A percentile compares a stretch with the other conserved stretches of the same genome.
Conservation (phyloP, 2,329 filamentous ascomycete species). For the Botrytis hyacinthi region DNA sequence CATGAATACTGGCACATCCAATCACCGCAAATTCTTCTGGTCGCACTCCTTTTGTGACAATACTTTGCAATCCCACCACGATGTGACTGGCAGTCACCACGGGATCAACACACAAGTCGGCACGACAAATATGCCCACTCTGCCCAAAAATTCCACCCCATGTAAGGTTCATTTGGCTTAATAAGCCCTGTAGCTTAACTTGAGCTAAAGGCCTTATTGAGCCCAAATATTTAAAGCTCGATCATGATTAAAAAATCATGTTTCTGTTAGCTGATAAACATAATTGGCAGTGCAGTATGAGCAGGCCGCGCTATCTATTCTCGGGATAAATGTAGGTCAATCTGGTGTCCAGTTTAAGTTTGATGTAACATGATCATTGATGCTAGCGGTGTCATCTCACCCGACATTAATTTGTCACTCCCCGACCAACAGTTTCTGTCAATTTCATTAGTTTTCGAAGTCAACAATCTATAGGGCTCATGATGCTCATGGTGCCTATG, state of each 20-base stretch:
- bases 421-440: too few relatives aligned
- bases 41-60: constrained; percentile 42
- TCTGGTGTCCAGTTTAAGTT: too few relatives aligned
- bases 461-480: too few relatives aligned
- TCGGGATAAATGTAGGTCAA: not conserved
- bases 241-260: not conserved
- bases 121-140: constrained; percentile 45
- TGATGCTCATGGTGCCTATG: too few relatives aligned
- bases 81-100: constrained; percentile 45
- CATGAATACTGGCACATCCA: constrained; percentile 45
- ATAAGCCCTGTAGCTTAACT: too few relatives aligned
- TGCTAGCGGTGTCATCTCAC: not conserved
- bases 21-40: constrained; percentile 46
- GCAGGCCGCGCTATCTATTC: not conserved
- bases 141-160: constrained; percentile 45
- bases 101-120: constrained; percentile 47
- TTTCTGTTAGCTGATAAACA: not conserved
- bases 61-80: constrained; percentile 43
- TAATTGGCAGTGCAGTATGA: not conserved
- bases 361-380: too few relatives aligned
- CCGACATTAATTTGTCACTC: too few relatives aligned
- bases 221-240: too few relatives aligned
- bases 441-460: too few relatives aligned
- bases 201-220: too few relatives aligned
- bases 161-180: too few relatives aligned